Conservation (phyloP, 1,284 basidiomycete genomes). For the Melampsora occidentalis region DNA sequence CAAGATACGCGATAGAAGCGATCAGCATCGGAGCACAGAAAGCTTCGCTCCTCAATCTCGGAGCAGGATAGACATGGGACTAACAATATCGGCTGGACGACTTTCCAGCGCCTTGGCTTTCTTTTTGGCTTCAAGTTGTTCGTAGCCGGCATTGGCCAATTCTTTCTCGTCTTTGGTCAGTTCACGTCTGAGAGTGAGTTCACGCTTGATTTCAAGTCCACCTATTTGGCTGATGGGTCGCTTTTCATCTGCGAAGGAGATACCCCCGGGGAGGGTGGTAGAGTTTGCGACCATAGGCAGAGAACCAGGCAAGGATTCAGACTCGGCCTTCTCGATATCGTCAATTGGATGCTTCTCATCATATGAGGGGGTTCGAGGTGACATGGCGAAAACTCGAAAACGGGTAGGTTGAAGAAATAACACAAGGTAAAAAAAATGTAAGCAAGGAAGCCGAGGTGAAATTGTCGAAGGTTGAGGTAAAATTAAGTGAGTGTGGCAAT, state of each 20-base stretch:
- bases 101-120: constrained; percentile 39
- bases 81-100: constrained; percentile 23
- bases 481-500: too few relatives aligned
- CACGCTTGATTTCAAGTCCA: constrained; percentile 26
- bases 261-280: constrained; percentile 16
- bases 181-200: constrained; percentile 62
- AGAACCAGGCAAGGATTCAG: not conserved
- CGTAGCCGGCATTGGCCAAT: constrained; percentile 67
- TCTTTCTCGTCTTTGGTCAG: constrained; percentile 67
- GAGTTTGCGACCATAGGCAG: not conserved
- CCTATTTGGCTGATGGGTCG: not conserved
- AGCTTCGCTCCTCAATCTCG: not conserved
- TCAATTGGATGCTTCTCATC: constrained; percentile 1
- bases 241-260: constrained; percentile 42
- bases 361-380: not conserved
- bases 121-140: constrained; percentile 61
- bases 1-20: not conserved
- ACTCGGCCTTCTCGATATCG: not conserved
- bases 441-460: too few relatives aligned
- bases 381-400: not conserved
- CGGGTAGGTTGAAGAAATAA: not conserved
- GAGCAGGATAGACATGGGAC: not conserved
- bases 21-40: constrained; percentile 14
- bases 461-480: too few relatives aligned
- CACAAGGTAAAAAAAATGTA: too few relatives aligned